These are phyloP conservation scores for Hsuehochloa calcarea DNA, from an alignment of 176 grass and related monocot genomes.

Conservation along the genomic window DNA sequence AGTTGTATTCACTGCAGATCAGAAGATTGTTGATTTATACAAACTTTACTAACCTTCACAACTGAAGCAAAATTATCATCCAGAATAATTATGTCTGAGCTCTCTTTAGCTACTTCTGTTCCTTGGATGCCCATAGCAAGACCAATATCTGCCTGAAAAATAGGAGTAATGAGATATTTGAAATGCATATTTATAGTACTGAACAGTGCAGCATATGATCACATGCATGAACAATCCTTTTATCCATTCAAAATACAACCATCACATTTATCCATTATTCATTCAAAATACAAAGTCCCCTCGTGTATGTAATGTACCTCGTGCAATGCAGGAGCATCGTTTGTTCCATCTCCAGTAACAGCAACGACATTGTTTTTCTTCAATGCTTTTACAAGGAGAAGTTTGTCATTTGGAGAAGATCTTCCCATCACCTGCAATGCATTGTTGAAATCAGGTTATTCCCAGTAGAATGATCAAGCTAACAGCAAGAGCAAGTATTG, in stretches of 20 bases:
- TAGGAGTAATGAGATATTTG: background rate
- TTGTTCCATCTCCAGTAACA: constrained; percentile 96
- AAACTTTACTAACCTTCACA: constrained; percentile 67
- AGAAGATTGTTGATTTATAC: constrained; percentile 28
- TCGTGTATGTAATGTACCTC: constrained; percentile 47
- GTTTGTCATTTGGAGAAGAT: constrained; percentile 95
- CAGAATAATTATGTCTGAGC: constrained; percentile 96
- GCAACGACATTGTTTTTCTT: constrained; percentile 83
- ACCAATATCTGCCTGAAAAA: constrained; percentile 97
- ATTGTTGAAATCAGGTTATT: constrained; percentile 20
- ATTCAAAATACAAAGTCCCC: constrained; percentile 25
- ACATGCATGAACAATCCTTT: background rate
- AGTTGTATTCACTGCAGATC: background rate
- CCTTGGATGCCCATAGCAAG: constrained; percentile 97
- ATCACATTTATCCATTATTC: constrained; percentile 5
- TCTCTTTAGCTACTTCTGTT: constrained; percentile 99
- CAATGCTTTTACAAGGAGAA: constrained; percentile 81
- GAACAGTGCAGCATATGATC: background rate
- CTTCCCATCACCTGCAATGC: constrained; percentile 85
- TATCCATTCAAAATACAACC: constrained; percentile 1
- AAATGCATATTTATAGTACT: background rate
- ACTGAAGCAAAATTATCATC: constrained; percentile 97
- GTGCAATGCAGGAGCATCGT: constrained; percentile 92
- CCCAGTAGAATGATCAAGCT: constrained; percentile 3
- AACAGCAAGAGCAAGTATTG: constrained; percentile 12